Percentiles rank a stretch among this genome's conserved stretches.
Evolutionary conservation across 257 asterid genomes (phyloP).

Genomic region (Penstemon newberryi): DNA sequence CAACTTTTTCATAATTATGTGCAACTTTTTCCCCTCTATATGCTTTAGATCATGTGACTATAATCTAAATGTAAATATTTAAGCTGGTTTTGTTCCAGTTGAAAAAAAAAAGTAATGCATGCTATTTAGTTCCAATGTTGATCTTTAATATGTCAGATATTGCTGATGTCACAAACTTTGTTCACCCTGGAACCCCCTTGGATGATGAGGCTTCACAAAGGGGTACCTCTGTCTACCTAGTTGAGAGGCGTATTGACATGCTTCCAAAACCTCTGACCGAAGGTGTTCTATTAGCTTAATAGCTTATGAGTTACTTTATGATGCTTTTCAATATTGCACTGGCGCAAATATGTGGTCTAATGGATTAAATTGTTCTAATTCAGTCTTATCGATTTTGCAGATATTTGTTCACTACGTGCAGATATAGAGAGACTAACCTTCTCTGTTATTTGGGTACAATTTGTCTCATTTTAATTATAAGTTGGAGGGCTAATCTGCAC

Average conservation of each 20-base stretch:
- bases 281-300: constrained; percentile 48
- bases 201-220: constrained; percentile 98
- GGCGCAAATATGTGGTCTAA: constrained; percentile 5
- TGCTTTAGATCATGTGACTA: constrained; percentile 18
- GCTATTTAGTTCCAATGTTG: constrained; percentile 27
- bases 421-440: constrained; percentile 96
- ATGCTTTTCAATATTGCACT: constrained; percentile 26
- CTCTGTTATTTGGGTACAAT: constrained; percentile 93
- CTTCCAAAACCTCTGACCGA: constrained; percentile 98
- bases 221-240: constrained; percentile 99
- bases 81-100: constrained; percentile 21
- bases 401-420: constrained; percentile 89
- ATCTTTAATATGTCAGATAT: constrained; percentile 73
- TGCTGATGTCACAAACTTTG: constrained; percentile 98
- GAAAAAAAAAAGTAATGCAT: background rate
- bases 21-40: constrained; percentile 5
- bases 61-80: constrained; percentile 3
- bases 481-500: constrained; percentile 18
- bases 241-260: constrained; percentile 98
- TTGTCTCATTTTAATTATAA: constrained; percentile 25
- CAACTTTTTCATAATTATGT: background rate
- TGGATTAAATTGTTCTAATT: constrained; percentile 19
- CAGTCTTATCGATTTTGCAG: constrained; percentile 44
- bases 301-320: constrained; percentile 16
- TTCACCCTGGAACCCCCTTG: constrained; percentile 85